phyloP scores from a whole-genome alignment of 305 asterid genomes.

The Fraxinus floribunda region DNA sequence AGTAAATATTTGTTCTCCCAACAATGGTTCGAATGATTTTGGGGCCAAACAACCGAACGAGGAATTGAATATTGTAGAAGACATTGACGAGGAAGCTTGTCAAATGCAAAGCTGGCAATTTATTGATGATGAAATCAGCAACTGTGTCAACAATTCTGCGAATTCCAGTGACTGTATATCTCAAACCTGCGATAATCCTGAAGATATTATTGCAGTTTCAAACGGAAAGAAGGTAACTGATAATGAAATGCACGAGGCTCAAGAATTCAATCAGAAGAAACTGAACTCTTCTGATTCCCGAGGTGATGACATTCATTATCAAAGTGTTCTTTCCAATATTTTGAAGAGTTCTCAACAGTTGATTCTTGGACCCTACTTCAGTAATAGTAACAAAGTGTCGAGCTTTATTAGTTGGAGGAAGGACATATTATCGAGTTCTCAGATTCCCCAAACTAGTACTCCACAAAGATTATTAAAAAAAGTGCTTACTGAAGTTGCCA shows the following conservation, averaged over 20 bases:
- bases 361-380: constrained; percentile 64
- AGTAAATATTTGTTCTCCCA: constrained; percentile 41
- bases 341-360: constrained; percentile 76
- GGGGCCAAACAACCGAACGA: constrained; percentile 50
- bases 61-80: constrained; percentile 54
- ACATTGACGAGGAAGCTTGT: constrained; percentile 50
- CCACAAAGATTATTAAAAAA: constrained; percentile 70
- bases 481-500: constrained; percentile 62
- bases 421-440: constrained; percentile 19
- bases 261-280: constrained; percentile 44
- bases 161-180: constrained; percentile 76
- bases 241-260: constrained; percentile 29
- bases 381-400: constrained; percentile 49
- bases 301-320: constrained; percentile 60
- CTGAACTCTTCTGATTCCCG: constrained; percentile 26
- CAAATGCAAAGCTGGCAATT: constrained; percentile 57
- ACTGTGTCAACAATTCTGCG: constrained; percentile 50
- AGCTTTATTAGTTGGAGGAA: constrained; percentile 69
- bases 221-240: constrained; percentile 33
- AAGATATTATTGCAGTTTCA: constrained; percentile 26
- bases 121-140: constrained; percentile 68
- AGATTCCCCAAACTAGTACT: constrained; percentile 22
- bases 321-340: constrained; percentile 63
- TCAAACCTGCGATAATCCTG: constrained; percentile 47
- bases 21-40: constrained; percentile 49